phyloP scores from a whole-genome alignment of 1,139 yeast genomes.

The Zhuliangozyma parablackwelliae region DNA sequence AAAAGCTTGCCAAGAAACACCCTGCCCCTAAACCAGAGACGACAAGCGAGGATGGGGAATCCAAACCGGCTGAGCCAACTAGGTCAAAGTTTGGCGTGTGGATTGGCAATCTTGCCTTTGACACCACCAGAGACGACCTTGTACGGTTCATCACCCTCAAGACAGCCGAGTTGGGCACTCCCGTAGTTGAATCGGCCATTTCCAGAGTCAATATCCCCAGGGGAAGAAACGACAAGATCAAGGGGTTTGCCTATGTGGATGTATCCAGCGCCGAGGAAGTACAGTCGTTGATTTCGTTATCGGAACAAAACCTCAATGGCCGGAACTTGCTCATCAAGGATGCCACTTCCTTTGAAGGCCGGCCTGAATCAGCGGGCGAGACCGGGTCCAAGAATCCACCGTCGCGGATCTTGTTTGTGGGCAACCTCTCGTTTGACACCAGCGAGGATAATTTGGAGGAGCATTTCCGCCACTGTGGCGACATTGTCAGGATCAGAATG shows the following conservation, averaged over 20 bases:
- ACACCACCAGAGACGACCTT: slow-evolving; percentile 74
- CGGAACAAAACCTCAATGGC: slow-evolving; percentile 74
- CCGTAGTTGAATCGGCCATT: slow-evolving; percentile 46
- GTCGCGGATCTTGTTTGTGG: slow-evolving; percentile 83
- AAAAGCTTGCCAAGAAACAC: slow-evolving; percentile 49
- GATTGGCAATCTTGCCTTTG: slow-evolving; percentile 90
- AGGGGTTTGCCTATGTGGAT: slow-evolving; percentile 92
- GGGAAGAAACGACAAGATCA: slow-evolving; percentile 51
- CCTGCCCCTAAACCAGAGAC: slow-evolving; percentile 40
- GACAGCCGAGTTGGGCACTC: slow-evolving; percentile 39
- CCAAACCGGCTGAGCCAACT: slow-evolving; percentile 16
- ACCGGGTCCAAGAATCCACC: slow-evolving; percentile 71
- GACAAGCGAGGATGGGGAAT: slow-evolving; percentile 20
- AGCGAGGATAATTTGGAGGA: slow-evolving; percentile 71
- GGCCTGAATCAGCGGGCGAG: slow-evolving; percentile 51
- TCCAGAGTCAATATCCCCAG: slow-evolving; percentile 64
- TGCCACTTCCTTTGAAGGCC: slow-evolving; percentile 78
- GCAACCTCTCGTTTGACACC: slow-evolving; percentile 91
- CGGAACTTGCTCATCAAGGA: slow-evolving; percentile 82
- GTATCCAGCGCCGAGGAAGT: slow-evolving; percentile 63
- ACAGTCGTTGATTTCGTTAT: slow-evolving; percentile 57
- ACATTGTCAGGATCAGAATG: slow-evolving; percentile 78
- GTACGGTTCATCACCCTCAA: slow-evolving; percentile 60
- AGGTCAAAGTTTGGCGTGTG: slow-evolving; percentile 74
- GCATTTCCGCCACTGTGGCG: slow-evolving; percentile 80